Evolutionary conservation across 2,329 filamentous ascomycete genomes (phyloP).

Genomic region (Aspergillus ochraceoroseus): DNA sequence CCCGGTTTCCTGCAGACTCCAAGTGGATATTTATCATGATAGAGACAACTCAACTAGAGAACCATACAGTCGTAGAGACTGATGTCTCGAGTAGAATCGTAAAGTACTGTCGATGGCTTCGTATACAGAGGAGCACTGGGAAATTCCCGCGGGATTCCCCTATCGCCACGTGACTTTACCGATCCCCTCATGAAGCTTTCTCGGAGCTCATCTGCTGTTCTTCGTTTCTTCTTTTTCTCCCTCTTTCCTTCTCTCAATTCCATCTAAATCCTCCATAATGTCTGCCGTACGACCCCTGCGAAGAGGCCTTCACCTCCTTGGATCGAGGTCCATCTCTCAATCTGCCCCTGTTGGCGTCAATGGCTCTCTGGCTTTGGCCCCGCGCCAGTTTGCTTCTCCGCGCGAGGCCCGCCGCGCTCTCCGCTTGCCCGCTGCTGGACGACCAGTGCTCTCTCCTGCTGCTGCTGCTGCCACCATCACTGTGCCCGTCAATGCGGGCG

Average conservation of each 20-base stretch:
- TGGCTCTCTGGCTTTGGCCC: conserved; percentile 28
- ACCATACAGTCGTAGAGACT: too few relatives aligned
- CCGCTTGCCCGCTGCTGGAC: conserved; percentile 20
- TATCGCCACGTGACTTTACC: conserved; percentile 42
- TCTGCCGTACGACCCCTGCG: conserved; percentile 29
- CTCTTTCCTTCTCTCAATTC: conserved; percentile 18
- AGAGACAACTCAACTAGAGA: too few relatives aligned
- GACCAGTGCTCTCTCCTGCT: conserved; percentile 13
- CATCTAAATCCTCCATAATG: conserved; percentile 22
- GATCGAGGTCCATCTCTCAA: conserved; percentile 24
- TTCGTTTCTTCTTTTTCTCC: conserved; percentile 1
- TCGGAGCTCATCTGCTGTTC: neutral
- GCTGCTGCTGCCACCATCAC: too few relatives aligned
- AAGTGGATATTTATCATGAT: too few relatives aligned
- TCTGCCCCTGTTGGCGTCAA: conserved; percentile 29
- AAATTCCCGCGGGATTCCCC: conserved; percentile 22
- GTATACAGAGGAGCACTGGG: conserved; percentile 10
- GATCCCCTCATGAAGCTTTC: conserved; percentile 19
- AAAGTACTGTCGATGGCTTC: too few relatives aligned
- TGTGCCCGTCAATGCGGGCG: conserved; percentile 16
- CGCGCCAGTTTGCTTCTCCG: conserved; percentile 30
- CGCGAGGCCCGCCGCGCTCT: conserved; percentile 19
- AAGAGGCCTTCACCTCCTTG: conserved; percentile 31
- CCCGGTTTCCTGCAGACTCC: too few relatives aligned
- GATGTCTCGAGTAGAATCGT: too few relatives aligned